These are phyloP conservation scores for Coemansia umbellata DNA, from an alignment of 192 early-diverging fungal species.

Conservation along the genomic window DNA sequence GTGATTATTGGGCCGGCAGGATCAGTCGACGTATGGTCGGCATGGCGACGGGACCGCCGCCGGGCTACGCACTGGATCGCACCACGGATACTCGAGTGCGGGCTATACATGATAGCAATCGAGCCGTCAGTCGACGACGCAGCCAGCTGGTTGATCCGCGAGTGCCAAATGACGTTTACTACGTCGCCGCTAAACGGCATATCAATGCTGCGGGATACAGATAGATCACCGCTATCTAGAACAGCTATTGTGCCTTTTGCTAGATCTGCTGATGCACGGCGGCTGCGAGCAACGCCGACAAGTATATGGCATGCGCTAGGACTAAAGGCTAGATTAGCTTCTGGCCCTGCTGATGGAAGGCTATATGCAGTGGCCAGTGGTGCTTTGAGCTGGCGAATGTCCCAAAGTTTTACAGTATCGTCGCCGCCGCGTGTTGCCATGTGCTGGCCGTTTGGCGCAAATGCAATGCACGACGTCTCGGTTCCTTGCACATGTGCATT, in stretches of 20 bases:
- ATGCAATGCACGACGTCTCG: conserved; percentile 65
- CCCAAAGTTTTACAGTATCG: conserved; percentile 94
- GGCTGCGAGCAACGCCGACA: conserved; percentile 52
- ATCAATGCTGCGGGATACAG: neutral
- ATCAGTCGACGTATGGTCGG: neutral
- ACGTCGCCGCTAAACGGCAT: conserved; percentile 50
- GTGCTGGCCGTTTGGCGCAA: conserved; percentile 61
- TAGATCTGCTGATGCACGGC: neutral
- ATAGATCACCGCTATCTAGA: conserved; percentile 5
- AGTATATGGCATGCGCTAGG: conserved; percentile 77
- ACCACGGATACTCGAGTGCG: conserved; percentile 62
- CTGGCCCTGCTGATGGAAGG: conserved; percentile 64
- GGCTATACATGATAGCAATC: conserved; percentile 74
- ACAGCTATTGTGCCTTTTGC: conserved; percentile 5
- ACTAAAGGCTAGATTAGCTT: conserved; percentile 77
- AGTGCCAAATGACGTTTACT: conserved; percentile 80
- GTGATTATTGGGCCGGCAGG: conserved; percentile 68
- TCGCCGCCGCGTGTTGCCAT: conserved; percentile 79
- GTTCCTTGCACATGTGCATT: conserved; percentile 67
- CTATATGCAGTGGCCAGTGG: conserved; percentile 57
- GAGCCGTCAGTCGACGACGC: conserved; percentile 72
- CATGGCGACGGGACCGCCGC: neutral
- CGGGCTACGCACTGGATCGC: conserved; percentile 67
- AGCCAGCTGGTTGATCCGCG: conserved; percentile 83
- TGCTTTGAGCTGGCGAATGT: conserved; percentile 55